Evolutionary conservation across 495 filamentous ascomycete species (phyloP), one percentile per base, ranked within the genome.

Genomic region (Talaromyces nanjingensis): DNA sequence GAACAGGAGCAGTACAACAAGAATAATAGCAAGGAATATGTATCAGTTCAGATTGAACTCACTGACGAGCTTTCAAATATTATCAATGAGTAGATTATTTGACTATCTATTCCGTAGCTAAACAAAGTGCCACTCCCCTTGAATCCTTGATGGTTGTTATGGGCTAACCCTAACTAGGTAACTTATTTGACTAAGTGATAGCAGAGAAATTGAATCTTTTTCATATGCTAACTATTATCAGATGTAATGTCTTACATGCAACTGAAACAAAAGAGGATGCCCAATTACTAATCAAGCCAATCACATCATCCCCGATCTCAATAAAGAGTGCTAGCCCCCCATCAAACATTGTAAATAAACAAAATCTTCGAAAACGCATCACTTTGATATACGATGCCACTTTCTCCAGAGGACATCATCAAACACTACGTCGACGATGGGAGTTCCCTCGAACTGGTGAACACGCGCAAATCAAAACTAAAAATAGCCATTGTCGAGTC

Each of bases 401-500:
- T 54, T 59, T 33, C 65, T 20, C 54, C 64, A 16, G 67, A 61
- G 33, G 42, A 69, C 7, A 67, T 69, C n/a, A 22, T 69, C 59
- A 60, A 22, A 27, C 24, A 58, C 4, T 67, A 59, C 24, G 25
- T 56, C 8, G 45, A 69, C 45, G 33, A 65, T 29, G 58, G 54
- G 18, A 56, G 54, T 29, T 55, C 54, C n/a, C n/a, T 65, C 33
- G 63, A 68, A 42, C 63, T 63, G 31, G 60, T 69, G 42, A 57
- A 53, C 6, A 58, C 65, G 63, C 66, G 66, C 66, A 54, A 54
- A 71, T 69, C 62, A 67, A 64, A 68, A 67, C 65, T 66, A 60
- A 64, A 59, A 11, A 69, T 77, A n/a, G 64, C 71, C 53, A 78
- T 82, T 47, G 65, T 77, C 59, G 72, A 77, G 12, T 71, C 74